These are phyloP conservation scores for Fusarium xyrophilum DNA, from an alignment of 2,329 filamentous ascomycete genomes.

Conservation along the genomic window DNA sequence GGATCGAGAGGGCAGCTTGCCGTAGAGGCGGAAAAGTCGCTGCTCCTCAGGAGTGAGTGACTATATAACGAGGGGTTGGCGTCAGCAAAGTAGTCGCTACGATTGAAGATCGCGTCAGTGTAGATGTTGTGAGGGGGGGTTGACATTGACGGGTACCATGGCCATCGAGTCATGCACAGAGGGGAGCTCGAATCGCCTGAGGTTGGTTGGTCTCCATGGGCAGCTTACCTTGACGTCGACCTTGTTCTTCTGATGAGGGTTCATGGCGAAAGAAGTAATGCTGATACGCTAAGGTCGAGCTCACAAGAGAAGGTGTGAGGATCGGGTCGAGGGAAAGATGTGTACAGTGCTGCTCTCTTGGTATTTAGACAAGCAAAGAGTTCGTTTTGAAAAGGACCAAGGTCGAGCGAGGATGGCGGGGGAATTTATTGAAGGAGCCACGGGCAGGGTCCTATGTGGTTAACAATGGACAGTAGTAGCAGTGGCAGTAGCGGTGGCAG, in stretches of 20 bases:
- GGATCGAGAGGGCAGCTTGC: constrained; percentile 95
- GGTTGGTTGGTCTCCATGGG: constrained; percentile 27
- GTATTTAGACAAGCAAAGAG: constrained; percentile 4
- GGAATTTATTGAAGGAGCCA: constrained; percentile 35
- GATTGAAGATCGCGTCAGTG: not conserved
- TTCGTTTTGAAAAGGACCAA: constrained; percentile 34
- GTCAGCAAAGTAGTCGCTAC: constrained; percentile 29
- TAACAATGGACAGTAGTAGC: not conserved
- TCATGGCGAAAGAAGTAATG: constrained; percentile 65
- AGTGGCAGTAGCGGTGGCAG: constrained; percentile 9
- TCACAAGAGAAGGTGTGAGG: not conserved
- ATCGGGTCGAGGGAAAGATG: not conserved
- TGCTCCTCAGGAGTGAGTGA: constrained; percentile 94
- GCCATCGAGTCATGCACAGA: constrained; percentile 23
- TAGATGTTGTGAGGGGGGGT: not conserved
- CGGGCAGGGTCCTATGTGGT: constrained; percentile 22
- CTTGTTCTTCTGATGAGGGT: constrained; percentile 98
- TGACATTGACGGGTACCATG: not conserved
- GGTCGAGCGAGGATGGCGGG: constrained; percentile 34
- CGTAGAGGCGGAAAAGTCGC: constrained; percentile 94
- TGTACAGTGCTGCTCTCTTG: constrained; percentile 8
- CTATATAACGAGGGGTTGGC: constrained; percentile 61
- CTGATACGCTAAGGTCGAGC: not conserved
- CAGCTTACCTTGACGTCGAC: constrained; percentile 87
- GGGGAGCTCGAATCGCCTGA: constrained; percentile 23